Conservation (phyloP, 495 filamentous ascomycete genomes). For the Aspergillus affinis region DNA sequence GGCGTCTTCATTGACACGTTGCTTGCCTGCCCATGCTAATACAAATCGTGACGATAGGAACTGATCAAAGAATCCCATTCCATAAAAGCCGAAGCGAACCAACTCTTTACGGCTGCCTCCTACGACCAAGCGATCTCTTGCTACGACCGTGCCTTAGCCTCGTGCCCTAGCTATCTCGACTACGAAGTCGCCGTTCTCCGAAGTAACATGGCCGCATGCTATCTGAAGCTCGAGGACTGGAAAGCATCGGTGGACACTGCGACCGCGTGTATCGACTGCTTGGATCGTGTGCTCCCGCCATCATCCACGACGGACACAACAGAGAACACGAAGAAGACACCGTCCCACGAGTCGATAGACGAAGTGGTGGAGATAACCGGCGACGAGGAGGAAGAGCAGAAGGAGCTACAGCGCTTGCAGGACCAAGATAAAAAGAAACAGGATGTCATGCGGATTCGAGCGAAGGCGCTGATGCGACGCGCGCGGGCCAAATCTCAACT, state of each 20-base stretch:
- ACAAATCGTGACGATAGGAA: conserved; percentile 46
- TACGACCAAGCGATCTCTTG: conserved; percentile 85
- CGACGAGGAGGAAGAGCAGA: conserved; percentile 59
- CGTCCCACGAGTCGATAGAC: conserved; percentile 21
- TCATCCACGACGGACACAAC: conserved; percentile 22
- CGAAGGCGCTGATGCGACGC: conserved; percentile 83
- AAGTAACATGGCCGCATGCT: conserved; percentile 87
- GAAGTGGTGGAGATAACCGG: conserved; percentile 52
- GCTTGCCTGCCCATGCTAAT: neutral
- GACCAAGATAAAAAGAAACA: conserved; percentile 50
- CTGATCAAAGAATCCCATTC: conserved; percentile 70
- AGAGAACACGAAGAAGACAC: conserved; percentile 18
- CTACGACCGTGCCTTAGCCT: conserved; percentile 80
- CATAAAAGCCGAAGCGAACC: conserved; percentile 76
- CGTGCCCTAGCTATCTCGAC: conserved; percentile 84
- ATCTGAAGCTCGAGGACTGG: conserved; percentile 84
- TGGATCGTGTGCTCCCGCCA: conserved; percentile 60
- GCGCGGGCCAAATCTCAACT: conserved; percentile 71
- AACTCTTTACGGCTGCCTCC: conserved; percentile 65
- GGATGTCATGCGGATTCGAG: conserved; percentile 74
- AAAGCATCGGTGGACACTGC: conserved; percentile 77
- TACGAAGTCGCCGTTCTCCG: conserved; percentile 86
- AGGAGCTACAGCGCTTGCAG: conserved; percentile 52
- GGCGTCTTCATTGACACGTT: conserved; percentile 4
- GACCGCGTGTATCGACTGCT: conserved; percentile 66